phyloP scores from a whole-genome alignment of 148 eudicot genomes.

The Nepenthes gracilis region DNA sequence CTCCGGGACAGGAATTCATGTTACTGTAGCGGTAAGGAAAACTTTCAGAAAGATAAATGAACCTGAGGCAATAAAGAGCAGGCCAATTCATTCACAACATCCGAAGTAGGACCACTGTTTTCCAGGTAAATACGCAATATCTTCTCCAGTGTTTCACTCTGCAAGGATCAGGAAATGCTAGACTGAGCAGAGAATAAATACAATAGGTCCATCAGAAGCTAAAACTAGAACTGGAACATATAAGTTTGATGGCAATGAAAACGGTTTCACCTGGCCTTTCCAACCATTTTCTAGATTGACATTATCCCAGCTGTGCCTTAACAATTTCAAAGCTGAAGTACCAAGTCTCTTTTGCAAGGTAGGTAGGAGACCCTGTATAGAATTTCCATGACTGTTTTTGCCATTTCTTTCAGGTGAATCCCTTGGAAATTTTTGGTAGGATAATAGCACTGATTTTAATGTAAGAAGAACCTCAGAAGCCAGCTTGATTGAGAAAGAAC shows the following conservation, averaged over 20 bases:
- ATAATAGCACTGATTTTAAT: constrained; percentile 24
- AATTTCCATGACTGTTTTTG: constrained; percentile 12
- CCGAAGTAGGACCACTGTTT: constrained; percentile 27
- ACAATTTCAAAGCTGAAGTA: constrained; percentile 33
- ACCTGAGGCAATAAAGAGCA: constrained; percentile 44
- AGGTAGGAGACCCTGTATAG: constrained; percentile 20
- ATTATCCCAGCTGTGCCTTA: constrained; percentile 28
- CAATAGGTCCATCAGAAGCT: background rate
- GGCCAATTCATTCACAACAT: constrained; percentile 33
- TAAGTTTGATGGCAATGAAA: background rate
- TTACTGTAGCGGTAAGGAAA: background rate
- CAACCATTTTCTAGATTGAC: constrained; percentile 21
- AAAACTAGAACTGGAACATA: background rate
- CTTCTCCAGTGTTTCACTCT: constrained; percentile 43
- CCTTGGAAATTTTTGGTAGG: constrained; percentile 15
- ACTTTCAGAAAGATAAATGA: constrained; percentile 4
- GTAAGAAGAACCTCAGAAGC: constrained; percentile 48
- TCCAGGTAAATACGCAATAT: constrained; percentile 31
- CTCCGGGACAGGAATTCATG: background rate
- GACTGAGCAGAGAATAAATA: background rate
- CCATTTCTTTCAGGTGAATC: constrained; percentile 19
- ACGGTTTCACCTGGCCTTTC: constrained; percentile 29
- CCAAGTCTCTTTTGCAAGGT: constrained; percentile 30
- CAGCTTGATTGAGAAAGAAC: constrained; percentile 30
- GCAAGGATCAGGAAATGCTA: constrained; percentile 4